Percentiles rank a stretch among this genome's conserved stretches.
Evolutionary conservation across 2,329 filamentous ascomycete genomes (phyloP).

Genomic region (Pseudovirgaria hyperparasitica): DNA sequence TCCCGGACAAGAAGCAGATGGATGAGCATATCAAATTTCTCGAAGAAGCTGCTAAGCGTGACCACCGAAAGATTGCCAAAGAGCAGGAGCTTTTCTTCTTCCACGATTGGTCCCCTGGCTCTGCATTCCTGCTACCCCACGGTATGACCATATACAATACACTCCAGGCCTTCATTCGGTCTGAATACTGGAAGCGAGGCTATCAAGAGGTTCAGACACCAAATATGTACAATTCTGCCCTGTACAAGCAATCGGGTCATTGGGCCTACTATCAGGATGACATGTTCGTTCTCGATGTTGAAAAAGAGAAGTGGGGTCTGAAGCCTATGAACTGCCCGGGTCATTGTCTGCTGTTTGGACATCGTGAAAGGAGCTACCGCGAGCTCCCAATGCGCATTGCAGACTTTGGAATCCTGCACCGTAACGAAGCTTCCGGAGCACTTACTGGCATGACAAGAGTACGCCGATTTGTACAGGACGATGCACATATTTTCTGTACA

Average conservation of each 20-base stretch:
- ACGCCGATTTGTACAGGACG: slow-evolving; percentile 88
- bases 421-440: slow-evolving; percentile 90
- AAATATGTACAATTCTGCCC: slow-evolving; percentile 86
- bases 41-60: slow-evolving; percentile 94
- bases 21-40: slow-evolving; percentile 89
- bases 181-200: slow-evolving; percentile 83
- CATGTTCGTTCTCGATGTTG: slow-evolving; percentile 78
- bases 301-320: slow-evolving; percentile 74
- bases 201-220: slow-evolving; percentile 94
- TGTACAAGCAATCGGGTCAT: slow-evolving; percentile 93
- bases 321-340: slow-evolving; percentile 99
- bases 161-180: slow-evolving; percentile 65
- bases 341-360: slow-evolving; percentile 77
- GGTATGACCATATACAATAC: slow-evolving; percentile 91
- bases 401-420: slow-evolving; percentile 89
- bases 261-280: slow-evolving; percentile 89
- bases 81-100: slow-evolving; percentile 99
- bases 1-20: slow-evolving; percentile 92
- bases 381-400: slow-evolving; percentile 87
- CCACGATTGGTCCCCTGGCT: slow-evolving; percentile 84
- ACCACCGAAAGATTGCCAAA: slow-evolving; percentile 84
- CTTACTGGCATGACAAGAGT: slow-evolving; percentile 85
- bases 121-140: slow-evolving; percentile 83
- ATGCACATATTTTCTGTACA: slow-evolving; percentile 90
- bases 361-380: slow-evolving; percentile 73